phyloP scores from a whole-genome alignment of 805 yeast genomes.

The Candida ficus region DNA sequence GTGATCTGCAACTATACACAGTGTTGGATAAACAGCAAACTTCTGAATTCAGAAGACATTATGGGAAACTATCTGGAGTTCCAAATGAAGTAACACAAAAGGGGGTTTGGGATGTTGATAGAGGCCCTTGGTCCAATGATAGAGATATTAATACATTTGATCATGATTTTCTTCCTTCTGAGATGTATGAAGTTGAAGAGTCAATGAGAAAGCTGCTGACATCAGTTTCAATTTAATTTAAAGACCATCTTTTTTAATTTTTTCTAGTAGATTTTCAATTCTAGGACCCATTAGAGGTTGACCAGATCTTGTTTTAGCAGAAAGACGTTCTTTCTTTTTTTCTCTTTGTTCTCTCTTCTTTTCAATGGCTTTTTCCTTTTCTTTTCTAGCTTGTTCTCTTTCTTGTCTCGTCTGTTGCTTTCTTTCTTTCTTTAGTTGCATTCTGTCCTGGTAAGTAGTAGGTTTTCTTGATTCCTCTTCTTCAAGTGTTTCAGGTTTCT shows the following conservation, averaged over 20 bases:
- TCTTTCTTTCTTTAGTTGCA: constrained; percentile 31
- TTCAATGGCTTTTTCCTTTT: constrained; percentile 30
- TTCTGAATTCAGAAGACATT: background rate
- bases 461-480: constrained; percentile 12
- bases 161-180: too few species aligned
- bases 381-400: constrained; percentile 37
- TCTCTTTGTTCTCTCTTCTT: constrained; percentile 38
- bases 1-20: constrained; percentile 30
- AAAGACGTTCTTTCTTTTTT: constrained; percentile 39
- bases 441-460: constrained; percentile 29
- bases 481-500: too few species aligned
- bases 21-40: constrained; percentile 10
- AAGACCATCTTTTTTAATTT: constrained; percentile 50
- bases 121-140: constrained; percentile 13
- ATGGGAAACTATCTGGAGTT: background rate
- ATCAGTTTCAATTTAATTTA: constrained; percentile 9
- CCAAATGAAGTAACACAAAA: constrained; percentile 14
- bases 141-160: constrained; percentile 16
- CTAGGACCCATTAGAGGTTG: constrained; percentile 93
- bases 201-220: constrained; percentile 10
- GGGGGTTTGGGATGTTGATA: constrained; percentile 19
- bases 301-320: constrained; percentile 61
- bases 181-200: too few species aligned
- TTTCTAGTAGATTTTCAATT: constrained; percentile 70
- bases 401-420: constrained; percentile 27